phyloP scores from a whole-genome alignment of 2,329 filamentous ascomycete genomes.

The Fusarium armeniacum region DNA sequence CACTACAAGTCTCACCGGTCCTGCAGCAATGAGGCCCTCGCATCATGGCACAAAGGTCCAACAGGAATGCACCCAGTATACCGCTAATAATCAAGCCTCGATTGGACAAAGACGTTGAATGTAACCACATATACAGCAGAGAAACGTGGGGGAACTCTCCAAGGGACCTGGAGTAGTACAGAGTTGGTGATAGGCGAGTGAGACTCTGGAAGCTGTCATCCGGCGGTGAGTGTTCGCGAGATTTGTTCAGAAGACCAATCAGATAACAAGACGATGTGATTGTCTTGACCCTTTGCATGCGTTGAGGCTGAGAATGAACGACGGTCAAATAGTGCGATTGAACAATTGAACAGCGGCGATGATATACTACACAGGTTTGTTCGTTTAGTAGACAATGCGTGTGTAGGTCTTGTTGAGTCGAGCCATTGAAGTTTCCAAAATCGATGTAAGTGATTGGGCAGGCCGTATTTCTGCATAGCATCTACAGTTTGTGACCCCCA shows the following conservation, averaged over 20 bases:
- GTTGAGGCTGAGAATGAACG: constrained; percentile 24
- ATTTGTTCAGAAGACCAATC: constrained; percentile 24
- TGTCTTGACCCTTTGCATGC: constrained; percentile 5
- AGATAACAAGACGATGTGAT: constrained; percentile 2
- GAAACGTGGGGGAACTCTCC: constrained; percentile 23
- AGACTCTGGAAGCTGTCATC: constrained; percentile 4
- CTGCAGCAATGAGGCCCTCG: constrained; percentile 29
- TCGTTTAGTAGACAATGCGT: neutral
- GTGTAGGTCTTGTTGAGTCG: neutral
- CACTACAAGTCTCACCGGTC: constrained; percentile 29
- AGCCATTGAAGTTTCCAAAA: neutral
- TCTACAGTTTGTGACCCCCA: neutral
- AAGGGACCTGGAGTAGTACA: constrained; percentile 21
- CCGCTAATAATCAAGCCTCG: constrained; percentile 19
- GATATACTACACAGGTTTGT: neutral
- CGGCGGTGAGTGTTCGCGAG: constrained; percentile 27
- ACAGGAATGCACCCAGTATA: constrained; percentile 37
- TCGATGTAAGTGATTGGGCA: constrained; percentile 4
- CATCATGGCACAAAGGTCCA: constrained; percentile 22
- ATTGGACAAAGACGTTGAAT: constrained; percentile 34
- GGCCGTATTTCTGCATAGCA: constrained; percentile 16
- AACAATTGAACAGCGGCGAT: neutral
- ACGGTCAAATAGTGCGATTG: neutral
- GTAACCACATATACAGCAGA: constrained; percentile 28
- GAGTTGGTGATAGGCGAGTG: constrained; percentile 7